Percentiles rank a stretch among this genome's conserved stretches.
phyloP scores from a whole-genome alignment of 2,329 filamentous ascomycete species.

The Mollisiaceae sp. region DNA sequence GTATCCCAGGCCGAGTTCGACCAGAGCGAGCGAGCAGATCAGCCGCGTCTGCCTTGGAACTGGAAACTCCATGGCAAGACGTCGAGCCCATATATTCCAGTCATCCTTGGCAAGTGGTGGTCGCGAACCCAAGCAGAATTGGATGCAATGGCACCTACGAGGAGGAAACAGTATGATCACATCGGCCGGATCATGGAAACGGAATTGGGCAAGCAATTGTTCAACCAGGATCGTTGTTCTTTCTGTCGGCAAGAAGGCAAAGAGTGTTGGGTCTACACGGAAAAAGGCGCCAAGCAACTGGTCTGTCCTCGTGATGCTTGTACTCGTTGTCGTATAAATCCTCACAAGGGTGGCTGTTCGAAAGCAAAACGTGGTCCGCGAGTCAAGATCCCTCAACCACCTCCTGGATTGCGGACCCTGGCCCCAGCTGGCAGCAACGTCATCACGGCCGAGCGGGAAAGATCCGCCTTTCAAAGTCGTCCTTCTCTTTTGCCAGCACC shows the following conservation, averaged over 20 bases:
- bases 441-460: not conserved
- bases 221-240: not conserved
- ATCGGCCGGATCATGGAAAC: not conserved
- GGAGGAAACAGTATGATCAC: not conserved
- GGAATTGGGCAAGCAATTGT: not conserved
- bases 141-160: not conserved
- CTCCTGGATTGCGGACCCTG: not conserved
- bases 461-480: not conserved
- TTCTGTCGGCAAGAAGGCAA: not conserved
- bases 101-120: not conserved
- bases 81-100: not conserved
- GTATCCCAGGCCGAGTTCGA: not conserved
- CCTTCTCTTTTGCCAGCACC: not conserved
- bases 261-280: too few species aligned
- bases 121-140: not conserved
- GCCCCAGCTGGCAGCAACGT: not conserved
- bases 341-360: not conserved
- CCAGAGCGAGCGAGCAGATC: conserved; percentile 2
- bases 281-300: not conserved
- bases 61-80: not conserved
- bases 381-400: not conserved
- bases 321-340: not conserved
- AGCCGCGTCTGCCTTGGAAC: not conserved
- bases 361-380: not conserved
- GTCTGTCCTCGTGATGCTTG: not conserved